Percentiles rank a stretch among this genome's conserved stretches.
phyloP scores from a whole-genome alignment of 2,329 filamentous ascomycete species.

The Fonsecaea monophora region DNA sequence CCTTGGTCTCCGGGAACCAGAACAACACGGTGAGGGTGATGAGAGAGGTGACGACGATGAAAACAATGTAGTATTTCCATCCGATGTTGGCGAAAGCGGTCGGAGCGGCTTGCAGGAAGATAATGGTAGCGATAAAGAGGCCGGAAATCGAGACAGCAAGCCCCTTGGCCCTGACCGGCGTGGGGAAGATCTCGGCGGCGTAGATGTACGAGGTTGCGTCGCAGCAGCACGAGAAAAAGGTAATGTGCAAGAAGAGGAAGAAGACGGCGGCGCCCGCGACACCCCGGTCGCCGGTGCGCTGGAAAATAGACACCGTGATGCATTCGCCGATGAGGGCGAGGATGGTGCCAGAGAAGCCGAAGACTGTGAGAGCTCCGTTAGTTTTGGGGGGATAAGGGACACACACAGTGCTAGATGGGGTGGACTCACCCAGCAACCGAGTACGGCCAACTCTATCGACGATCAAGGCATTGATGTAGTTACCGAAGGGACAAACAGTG shows the following conservation, averaged over 20 bases:
- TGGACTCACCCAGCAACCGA: constrained; percentile 31
- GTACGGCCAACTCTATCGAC: constrained; percentile 48
- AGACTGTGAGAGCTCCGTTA: constrained; percentile 32
- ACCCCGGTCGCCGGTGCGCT: constrained; percentile 52
- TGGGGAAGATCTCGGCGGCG: constrained; percentile 27
- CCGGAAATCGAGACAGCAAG: constrained; percentile 20
- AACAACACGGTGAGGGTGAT: constrained; percentile 73
- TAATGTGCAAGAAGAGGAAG: constrained; percentile 50
- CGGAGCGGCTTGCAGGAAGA: constrained; percentile 28
- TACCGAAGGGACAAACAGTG: constrained; percentile 15
- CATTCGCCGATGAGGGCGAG: constrained; percentile 44
- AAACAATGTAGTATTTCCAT: constrained; percentile 42
- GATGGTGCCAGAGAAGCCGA: constrained; percentile 46
- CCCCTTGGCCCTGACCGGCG: constrained; percentile 24
- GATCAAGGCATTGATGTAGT: constrained; percentile 42
- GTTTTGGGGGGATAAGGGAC: no score
- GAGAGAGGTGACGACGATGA: constrained; percentile 48
- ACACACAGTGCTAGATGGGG: no score
- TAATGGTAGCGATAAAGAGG: constrained; percentile 27
- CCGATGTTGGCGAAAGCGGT: constrained; percentile 37
- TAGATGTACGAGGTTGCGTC: constrained; percentile 24
- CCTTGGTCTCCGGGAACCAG: constrained; percentile 75
- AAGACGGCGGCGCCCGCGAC: constrained; percentile 55
- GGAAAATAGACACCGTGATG: constrained; percentile 57
- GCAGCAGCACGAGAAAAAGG: constrained; percentile 47